Conservation (phyloP, 371 early-diverging fungal species). For the Actinomucor elegans region DNA sequence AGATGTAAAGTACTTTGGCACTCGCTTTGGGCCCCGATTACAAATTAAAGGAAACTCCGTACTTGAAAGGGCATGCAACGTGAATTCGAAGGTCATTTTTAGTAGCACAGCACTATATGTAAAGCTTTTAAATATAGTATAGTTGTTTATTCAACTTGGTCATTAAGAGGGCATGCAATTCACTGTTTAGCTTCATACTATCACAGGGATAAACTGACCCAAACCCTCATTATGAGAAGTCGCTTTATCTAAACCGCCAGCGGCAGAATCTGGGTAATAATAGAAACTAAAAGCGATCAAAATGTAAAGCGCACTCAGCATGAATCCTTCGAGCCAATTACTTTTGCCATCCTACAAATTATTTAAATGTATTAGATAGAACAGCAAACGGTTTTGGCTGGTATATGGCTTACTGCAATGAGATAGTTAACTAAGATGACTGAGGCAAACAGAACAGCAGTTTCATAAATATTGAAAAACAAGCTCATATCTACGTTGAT, state of each 20-base stretch:
- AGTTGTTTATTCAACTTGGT: too few relatives aligned
- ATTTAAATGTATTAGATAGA: conserved; percentile 13
- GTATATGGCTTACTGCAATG: conserved; percentile 44
- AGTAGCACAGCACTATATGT: too few relatives aligned
- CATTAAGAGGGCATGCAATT: too few relatives aligned
- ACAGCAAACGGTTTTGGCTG: background rate
- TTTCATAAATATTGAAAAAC: conserved; percentile 79
- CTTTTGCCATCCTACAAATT: conserved; percentile 62
- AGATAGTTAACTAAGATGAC: conserved; percentile 82
- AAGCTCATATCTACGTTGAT: conserved; percentile 73
- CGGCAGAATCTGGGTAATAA: conserved; percentile 54
- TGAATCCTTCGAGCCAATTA: conserved; percentile 81
- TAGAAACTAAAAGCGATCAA: conserved; percentile 77
- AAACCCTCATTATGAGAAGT: background rate
- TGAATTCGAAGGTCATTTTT: too few relatives aligned
- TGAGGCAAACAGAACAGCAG: conserved; percentile 76
- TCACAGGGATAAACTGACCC: too few relatives aligned
- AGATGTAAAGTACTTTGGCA: too few relatives aligned
- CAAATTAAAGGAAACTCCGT: too few relatives aligned
- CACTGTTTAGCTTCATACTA: too few relatives aligned
- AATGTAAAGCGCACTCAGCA: conserved; percentile 70
- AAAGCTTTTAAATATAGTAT: too few relatives aligned
- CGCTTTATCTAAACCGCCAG: conserved; percentile 5
- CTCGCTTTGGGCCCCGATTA: too few relatives aligned
- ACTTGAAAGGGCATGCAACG: too few relatives aligned